Evolutionary conservation across 495 filamentous ascomycete species (phyloP), one percentile per base, ranked within the genome.

Genomic region (Podospora bellae-mahoneyi): DNA sequence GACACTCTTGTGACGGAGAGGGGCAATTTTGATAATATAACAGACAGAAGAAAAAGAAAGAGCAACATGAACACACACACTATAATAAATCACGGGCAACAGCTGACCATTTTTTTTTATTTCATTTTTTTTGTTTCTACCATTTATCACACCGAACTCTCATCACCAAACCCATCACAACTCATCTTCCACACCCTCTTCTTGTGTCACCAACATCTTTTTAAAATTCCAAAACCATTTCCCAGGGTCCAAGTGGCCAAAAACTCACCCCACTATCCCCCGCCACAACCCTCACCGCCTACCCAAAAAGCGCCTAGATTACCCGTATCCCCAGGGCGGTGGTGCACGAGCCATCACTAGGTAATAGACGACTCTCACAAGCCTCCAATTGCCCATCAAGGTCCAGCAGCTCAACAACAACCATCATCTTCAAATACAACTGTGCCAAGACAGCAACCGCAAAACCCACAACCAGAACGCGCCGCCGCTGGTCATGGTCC

Each of bases 231-330:
- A 53, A 5, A 59, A 57, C 16, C 58, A 44, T 23, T 7, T 30
- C 18, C 34, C 44, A 19, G 23, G 4, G 19, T 27, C 57, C 19
- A 48, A 15, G 39, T 48, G 39, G 39, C 30, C 58, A 65, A 54
- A 67, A 59, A 39, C 16, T 53, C 65, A 67, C 39, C 64, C 70
- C 66, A 54, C 26, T 19, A 39, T 39, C 15, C 13, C 39, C 7
- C 39, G 13, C 15, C 9, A 13, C 39, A 48, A 2, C 55, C 4
- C 30, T 67, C 66, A 72, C 68, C 65, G 65, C 70, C 65, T 60
- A 32, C 65, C 56, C 20, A 54, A 6, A 6, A 60, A 7, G 2
- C 2, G 55, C n/a, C 18, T 48, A 48, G 39, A 13, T 27, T 62
- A 18, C n/a, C 27, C 5, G 20, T 39, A 60, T 7, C 28, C n/a